Conservation (phyloP, 2,329 filamentous ascomycete species). For the Pestalotiopsis sp. region DNA sequence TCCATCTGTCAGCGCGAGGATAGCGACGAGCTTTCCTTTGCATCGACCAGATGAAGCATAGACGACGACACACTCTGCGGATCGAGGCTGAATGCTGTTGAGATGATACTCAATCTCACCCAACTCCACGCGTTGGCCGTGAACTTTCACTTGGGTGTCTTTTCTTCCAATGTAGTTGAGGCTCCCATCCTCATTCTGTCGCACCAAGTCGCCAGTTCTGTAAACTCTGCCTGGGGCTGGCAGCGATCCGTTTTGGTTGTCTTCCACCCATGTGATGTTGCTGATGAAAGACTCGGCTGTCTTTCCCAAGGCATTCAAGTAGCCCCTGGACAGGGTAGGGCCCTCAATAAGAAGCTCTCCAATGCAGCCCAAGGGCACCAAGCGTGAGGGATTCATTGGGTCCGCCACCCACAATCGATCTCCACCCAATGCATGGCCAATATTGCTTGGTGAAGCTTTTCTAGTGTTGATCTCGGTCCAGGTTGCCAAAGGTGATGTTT, state of each 20-base stretch:
- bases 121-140: constrained; percentile 39
- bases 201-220: constrained; percentile 2
- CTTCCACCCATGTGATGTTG: constrained; percentile 12
- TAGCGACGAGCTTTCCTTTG: constrained; percentile 20
- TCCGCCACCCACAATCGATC: constrained; percentile 1
- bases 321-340: constrained; percentile 2
- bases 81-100: background rate
- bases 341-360: constrained; percentile 9
- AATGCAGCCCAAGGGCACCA: background rate
- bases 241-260: constrained; percentile 5
- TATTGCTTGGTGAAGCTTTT: background rate
- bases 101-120: constrained; percentile 15
- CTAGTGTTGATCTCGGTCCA: constrained; percentile 40
- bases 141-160: constrained; percentile 3
- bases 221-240: background rate
- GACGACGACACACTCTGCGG: constrained; percentile 2
- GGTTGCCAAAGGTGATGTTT: background rate
- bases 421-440: background rate
- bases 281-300: background rate
- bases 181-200: constrained; percentile 2
- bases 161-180: constrained; percentile 7
- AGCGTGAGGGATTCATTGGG: background rate
- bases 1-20: constrained; percentile 26
- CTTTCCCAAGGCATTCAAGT: background rate
- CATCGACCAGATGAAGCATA: constrained; percentile 14